Percentiles rank a stretch among this genome's conserved stretches.
phyloP scores from a whole-genome alignment of 2,329 filamentous ascomycete genomes.

The Claviceps humidiphila region DNA sequence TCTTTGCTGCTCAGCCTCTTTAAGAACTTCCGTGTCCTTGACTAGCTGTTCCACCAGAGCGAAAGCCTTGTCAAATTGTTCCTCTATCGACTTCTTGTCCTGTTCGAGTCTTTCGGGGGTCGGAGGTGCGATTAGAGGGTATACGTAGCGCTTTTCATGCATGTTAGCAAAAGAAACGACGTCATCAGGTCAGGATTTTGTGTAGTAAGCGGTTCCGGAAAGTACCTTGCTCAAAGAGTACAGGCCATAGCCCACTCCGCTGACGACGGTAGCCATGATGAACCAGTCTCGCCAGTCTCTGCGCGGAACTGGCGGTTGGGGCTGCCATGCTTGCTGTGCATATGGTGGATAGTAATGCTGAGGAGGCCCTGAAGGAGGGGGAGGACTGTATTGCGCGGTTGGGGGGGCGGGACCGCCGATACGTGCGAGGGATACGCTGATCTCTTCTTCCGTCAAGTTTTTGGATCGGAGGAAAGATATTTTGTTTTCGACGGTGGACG shows the following conservation, averaged over 20 bases:
- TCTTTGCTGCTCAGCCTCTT: constrained; percentile 71
- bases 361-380: constrained; percentile 22
- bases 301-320: constrained; percentile 49
- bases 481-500: constrained; percentile 82
- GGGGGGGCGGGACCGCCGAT: constrained; percentile 37
- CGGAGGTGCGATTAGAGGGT: constrained; percentile 80
- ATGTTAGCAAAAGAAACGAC: not conserved
- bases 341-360: constrained; percentile 36
- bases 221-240: constrained; percentile 75
- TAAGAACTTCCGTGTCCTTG: constrained; percentile 79
- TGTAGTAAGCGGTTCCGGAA: not conserved
- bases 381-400: constrained; percentile 28
- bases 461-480: constrained; percentile 91
- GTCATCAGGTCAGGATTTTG: not conserved
- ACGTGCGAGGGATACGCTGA: constrained; percentile 70
- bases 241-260: constrained; percentile 77
- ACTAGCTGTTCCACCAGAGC: constrained; percentile 80
- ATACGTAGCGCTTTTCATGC: constrained; percentile 61
- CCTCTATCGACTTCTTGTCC: constrained; percentile 86
- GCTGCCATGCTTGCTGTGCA: constrained; percentile 44
- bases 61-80: constrained; percentile 87
- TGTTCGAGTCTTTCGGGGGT: constrained; percentile 88
- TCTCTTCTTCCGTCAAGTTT: constrained; percentile 92
- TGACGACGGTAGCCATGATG: constrained; percentile 94
- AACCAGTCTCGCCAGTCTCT: constrained; percentile 98